phyloP scores from a whole-genome alignment of 2,329 filamentous ascomycete species.

The Fusarium aywerte region DNA sequence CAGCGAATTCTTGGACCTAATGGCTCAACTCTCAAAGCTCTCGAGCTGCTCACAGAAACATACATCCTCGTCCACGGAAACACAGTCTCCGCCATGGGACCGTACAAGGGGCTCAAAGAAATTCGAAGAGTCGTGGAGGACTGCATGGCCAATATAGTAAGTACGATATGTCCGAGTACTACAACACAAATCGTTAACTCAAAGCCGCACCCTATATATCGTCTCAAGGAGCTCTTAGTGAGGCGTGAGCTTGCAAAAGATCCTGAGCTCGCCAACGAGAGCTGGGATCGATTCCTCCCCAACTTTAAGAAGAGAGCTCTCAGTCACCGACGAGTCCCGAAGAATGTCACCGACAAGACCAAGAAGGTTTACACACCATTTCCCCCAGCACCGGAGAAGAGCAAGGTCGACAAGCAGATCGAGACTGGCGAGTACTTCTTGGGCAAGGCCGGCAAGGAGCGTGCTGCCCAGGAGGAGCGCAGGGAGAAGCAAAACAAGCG shows the following conservation, averaged over 20 bases:
- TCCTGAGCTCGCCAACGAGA: conserved; percentile 84
- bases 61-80: conserved; percentile 98
- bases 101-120: conserved; percentile 93
- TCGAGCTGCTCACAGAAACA: conserved; percentile 89
- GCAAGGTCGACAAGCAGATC: conserved; percentile 98
- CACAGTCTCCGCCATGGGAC: conserved; percentile 91
- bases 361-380: conserved; percentile 98
- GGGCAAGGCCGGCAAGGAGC: conserved; percentile 90
- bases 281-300: conserved; percentile 94
- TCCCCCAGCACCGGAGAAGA: conserved; percentile 96
- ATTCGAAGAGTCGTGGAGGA: conserved; percentile 90
- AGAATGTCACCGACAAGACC: conserved; percentile 89
- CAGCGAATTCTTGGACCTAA: conserved; percentile 93
- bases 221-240: conserved; percentile 83
- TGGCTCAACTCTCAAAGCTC: conserved; percentile 90
- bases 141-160: conserved; percentile 87
- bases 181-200: no score
- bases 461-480: conserved; percentile 80
- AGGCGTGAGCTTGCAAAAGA: conserved; percentile 92
- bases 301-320: conserved; percentile 96
- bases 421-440: conserved; percentile 98
- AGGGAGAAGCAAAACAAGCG: conserved; percentile 87
- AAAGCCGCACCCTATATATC: conserved; percentile 82
- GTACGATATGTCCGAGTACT: not conserved
- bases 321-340: conserved; percentile 82